Evolutionary conservation across 805 yeast species (phyloP), one percentile per base, ranked within the genome.

Genomic region (Priceomyces melissophilus): DNA sequence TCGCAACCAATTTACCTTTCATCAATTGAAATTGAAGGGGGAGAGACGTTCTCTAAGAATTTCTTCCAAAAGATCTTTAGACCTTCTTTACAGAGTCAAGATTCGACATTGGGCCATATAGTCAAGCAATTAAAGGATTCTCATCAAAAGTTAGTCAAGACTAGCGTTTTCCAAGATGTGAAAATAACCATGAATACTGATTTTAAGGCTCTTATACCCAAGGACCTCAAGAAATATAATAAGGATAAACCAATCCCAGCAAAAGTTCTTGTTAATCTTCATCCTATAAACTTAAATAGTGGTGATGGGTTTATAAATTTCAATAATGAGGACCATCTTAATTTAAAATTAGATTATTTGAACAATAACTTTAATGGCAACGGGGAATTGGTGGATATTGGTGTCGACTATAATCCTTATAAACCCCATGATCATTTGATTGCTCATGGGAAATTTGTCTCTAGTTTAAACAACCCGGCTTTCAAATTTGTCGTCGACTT

Each of bases 331-430:
- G 73, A 68, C 38, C 54, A 60, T 40, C 53, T 68, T 50, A 65
- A 60, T 42, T 55, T 69, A 32, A 54, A 56, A 35, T 61, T 69
- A 46, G 59, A 69, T 44, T 70, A 73, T 49, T 51, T 66, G 35
- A 69, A 69, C 54, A 63, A 63, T 47, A 67, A 69, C 47, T 66
- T 69, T 53, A 41, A 80, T 81, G 55, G 60, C 66, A 50, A 80
- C 69, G 61, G 80, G 53, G 64, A 67, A 75, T 17, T 67, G 70
- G 47, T 89, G 79, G 38, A 58, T 72, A 32, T 74, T 63, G 55
- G 65, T 47, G 61, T 73, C 63, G 36, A 67, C 72, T 42, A 63
- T 67, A 55, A 79, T 76, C 83, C 74, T 57, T 52, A 69, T 72
- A 50, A 84, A 76, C 63, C 67, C 49, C 47, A 67, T 64, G 72